These are phyloP conservation scores for Gentiana dahurica DNA, from an alignment of 257 asterid genomes.

Conservation along the genomic window DNA sequence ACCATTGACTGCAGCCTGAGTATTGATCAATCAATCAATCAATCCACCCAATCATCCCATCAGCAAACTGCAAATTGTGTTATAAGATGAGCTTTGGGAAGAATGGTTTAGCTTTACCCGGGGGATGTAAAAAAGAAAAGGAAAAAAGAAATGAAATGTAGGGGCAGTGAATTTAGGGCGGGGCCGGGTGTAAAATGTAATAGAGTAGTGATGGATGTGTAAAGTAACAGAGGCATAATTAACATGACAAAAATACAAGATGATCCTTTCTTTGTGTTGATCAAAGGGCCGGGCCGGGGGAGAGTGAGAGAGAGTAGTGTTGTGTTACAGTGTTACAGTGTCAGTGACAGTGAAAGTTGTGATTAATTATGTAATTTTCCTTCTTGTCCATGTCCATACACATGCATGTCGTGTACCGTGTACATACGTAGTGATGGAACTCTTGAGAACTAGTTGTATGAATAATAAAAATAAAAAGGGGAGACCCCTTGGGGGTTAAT, in stretches of 20 bases:
- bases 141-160: background rate
- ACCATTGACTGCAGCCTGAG: background rate
- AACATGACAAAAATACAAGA: slow-evolving; percentile 12
- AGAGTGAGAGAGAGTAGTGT: slow-evolving; percentile 1
- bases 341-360: slow-evolving; percentile 2
- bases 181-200: background rate
- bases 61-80: background rate
- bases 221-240: slow-evolving; percentile 24
- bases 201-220: slow-evolving; percentile 28
- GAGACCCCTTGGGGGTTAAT: no score
- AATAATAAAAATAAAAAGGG: no score
- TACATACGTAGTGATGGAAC: slow-evolving; percentile 18
- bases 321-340: no score
- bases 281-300: slow-evolving; percentile 22
- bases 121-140: no score
- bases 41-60: no score
- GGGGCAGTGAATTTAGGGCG: slow-evolving; percentile 14
- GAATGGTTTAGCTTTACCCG: slow-evolving; percentile 1
- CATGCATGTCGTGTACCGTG: background rate
- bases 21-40: no score
- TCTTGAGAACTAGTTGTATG: background rate
- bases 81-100: slow-evolving; percentile 11
- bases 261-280: slow-evolving; percentile 4
- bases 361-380: slow-evolving; percentile 6
- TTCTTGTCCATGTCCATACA: slow-evolving; percentile 12